These are phyloP conservation scores for Diaporthe australafricana DNA, from an alignment of 2,329 filamentous ascomycete genomes.

Conservation along the genomic window DNA sequence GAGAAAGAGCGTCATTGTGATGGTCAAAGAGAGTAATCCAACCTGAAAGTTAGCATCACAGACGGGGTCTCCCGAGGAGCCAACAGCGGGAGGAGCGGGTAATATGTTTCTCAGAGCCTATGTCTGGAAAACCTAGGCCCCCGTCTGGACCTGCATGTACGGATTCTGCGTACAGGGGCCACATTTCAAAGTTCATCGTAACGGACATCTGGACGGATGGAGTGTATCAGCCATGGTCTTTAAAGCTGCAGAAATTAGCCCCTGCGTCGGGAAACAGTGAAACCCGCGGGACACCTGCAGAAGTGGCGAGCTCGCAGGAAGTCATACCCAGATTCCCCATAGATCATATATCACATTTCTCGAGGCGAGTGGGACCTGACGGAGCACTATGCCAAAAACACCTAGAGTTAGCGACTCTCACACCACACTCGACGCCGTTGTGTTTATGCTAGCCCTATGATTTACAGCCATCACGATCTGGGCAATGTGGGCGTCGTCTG, in stretches of 20 bases:
- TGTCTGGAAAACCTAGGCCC: background rate
- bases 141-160: too few species aligned
- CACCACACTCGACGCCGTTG: background rate
- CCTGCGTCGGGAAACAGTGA: constrained; percentile 5
- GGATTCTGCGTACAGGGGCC: background rate
- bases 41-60: background rate
- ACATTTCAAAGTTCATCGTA: constrained; percentile 7
- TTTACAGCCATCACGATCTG: background rate
- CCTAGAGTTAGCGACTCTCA: background rate
- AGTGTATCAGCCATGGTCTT: background rate
- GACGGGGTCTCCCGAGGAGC: background rate
- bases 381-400: background rate
- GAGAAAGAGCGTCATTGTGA: constrained; percentile 9
- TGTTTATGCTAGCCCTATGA: background rate
- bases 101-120: constrained; percentile 5
- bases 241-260: constrained; percentile 8
- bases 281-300: background rate
- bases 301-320: background rate
- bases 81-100: constrained; percentile 9
- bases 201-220: background rate
- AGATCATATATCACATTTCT: too few species aligned
- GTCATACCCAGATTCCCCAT: background rate
- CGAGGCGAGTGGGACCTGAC: background rate
- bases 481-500: background rate
- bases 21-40: background rate